These are phyloP conservation scores for Coniochaeta hoffmannii DNA, from an alignment of 2,329 filamentous ascomycete genomes.

Conservation along the genomic window DNA sequence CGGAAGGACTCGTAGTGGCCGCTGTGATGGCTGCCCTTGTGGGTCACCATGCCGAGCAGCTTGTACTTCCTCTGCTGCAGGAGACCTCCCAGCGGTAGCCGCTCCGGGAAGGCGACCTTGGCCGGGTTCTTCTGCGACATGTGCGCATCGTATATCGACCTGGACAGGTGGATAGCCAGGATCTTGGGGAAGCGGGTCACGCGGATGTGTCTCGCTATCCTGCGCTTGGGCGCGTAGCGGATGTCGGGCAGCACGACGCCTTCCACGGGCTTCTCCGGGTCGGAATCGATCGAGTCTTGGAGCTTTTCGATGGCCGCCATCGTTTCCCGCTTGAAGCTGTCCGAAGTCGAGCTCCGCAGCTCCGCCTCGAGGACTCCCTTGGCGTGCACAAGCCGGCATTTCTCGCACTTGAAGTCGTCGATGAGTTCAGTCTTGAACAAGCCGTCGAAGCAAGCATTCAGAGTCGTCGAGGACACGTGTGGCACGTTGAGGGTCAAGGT, in stretches of 20 bases:
- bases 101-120: conserved; percentile 87
- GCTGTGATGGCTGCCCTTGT: conserved; percentile 92
- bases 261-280: conserved; percentile 71
- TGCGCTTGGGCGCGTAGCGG: conserved; percentile 68
- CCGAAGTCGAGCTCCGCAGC: conserved; percentile 40
- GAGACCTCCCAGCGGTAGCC: conserved; percentile 73
- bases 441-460: conserved; percentile 85
- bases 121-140: conserved; percentile 87
- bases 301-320: conserved; percentile 58
- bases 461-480: conserved; percentile 68
- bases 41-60: conserved; percentile 79
- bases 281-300: conserved; percentile 61
- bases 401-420: conserved; percentile 94
- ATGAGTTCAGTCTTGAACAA: conserved; percentile 94
- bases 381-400: conserved; percentile 80
- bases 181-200: conserved; percentile 85
- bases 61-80: conserved; percentile 74
- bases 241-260: conserved; percentile 69
- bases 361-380: conserved; percentile 56
- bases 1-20: conserved; percentile 97
- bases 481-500: conserved; percentile 89
- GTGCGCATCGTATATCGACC: conserved; percentile 81
- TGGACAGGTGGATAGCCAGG: conserved; percentile 83
- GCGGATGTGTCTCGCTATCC: conserved; percentile 79
- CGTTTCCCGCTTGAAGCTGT: conserved; percentile 42